Base-by-base conservation (phyloP, 805 yeast species). In the Wickerhamomyces pijperi region DNA sequence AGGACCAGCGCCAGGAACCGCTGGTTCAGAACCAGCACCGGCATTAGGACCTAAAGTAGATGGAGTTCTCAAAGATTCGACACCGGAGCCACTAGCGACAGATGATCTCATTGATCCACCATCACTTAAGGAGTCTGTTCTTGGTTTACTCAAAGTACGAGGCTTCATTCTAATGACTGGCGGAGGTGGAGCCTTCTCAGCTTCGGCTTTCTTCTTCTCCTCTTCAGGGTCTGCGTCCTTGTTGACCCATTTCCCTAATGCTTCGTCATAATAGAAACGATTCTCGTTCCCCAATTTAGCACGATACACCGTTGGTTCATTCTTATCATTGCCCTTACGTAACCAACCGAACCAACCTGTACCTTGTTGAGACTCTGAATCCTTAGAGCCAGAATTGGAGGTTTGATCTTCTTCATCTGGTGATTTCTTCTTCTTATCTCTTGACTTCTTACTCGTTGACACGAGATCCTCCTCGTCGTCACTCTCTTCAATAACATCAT, bases 251-350 rank as follows among this genome's bases (percentile, higher is more conserved):
- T 95, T 72, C 55, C 81, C 78, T 53, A 82, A 70, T 42, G 82
- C 76, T 50, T 84, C 90, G 61, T 88, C 95, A 56, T 76, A 92
- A 51, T 74, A 72, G 54, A 92, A 81, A 15, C 73, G 65, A 53
- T 69, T 81, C 42, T 76, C 71, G 41, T 82, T 84, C 12, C 97
- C 98, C 39, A 92, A 62, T 48, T 92, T 86, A 29, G 96, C 97
- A 46, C 76, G 74, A 44, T 78, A 70, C 0, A 87, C 82, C 53
- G 83, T 84, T 32, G 84, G 85, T 38, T 75, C 83, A 36, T 74
- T 78, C 69, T 68, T 70, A 11, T 67, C 68, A 3, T 65, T 59
- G 12, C n/a, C 12, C 50, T 64, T 57, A 40, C 72, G 65, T 42
- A 82, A 60, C 84, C 94, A 82, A 8, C 80, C 68, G 42, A 74